These are phyloP conservation scores for Gnaphalium uliginosum DNA, from an alignment of 129 eudicot species.

Conservation along the genomic window DNA sequence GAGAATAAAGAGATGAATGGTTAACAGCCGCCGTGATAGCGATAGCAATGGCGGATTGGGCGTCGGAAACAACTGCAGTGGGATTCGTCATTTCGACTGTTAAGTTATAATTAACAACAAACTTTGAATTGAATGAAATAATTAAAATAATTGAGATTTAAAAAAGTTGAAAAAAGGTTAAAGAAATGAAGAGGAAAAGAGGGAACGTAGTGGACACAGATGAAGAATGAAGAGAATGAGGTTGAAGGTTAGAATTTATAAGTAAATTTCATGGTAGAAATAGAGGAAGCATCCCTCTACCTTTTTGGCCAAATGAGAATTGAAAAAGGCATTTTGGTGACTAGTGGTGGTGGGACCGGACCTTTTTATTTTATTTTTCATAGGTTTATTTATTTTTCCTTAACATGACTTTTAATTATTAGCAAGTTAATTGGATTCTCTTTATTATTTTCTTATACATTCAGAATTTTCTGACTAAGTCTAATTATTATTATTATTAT, in stretches of 20 bases:
- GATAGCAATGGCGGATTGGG: slow-evolving; percentile 51
- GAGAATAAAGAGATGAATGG: slow-evolving; percentile 36
- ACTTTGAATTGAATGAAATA: background rate
- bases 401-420: background rate
- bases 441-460: background rate
- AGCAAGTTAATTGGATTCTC: slow-evolving; percentile 36
- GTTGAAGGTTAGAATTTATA: slow-evolving; percentile 47
- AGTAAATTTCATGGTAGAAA: slow-evolving; percentile 45
- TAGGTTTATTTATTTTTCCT: background rate
- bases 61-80: slow-evolving; percentile 54
- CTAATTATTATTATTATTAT: background rate
- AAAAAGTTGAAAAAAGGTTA: slow-evolving; percentile 5
- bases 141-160: background rate
- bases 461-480: slow-evolving; percentile 5
- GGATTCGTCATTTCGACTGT: slow-evolving; percentile 53
- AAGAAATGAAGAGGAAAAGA: slow-evolving; percentile 28
- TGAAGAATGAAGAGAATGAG: slow-evolving; percentile 10
- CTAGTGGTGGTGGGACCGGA: slow-evolving; percentile 31
- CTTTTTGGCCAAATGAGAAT: slow-evolving; percentile 25
- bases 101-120: background rate
- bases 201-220: slow-evolving; percentile 12
- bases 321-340: slow-evolving; percentile 25
- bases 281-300: slow-evolving; percentile 46
- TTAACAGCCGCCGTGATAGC: slow-evolving; percentile 39
- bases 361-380: background rate